phyloP scores from a whole-genome alignment of 441 rosid species.

The Populus tomentosa region DNA sequence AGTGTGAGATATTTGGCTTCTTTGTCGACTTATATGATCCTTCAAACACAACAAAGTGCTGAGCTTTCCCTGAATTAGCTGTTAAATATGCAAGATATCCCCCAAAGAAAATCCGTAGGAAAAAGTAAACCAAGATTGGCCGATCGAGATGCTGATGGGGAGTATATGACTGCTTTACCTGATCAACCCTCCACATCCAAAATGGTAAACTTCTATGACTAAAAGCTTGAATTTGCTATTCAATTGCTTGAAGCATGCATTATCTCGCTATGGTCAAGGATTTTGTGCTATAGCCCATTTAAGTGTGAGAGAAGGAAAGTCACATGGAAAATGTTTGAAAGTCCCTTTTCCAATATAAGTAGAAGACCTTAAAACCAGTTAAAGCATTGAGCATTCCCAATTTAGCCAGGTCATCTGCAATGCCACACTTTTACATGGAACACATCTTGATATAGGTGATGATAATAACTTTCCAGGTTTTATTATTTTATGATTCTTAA shows the following conservation, averaged over 20 bases:
- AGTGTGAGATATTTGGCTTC: slow-evolving; percentile 62
- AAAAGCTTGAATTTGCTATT: slow-evolving; percentile 6
- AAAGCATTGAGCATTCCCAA: neutral
- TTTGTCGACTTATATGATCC: slow-evolving; percentile 57
- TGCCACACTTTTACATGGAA: neutral
- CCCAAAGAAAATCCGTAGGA: slow-evolving; percentile 15
- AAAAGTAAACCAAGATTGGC: slow-evolving; percentile 31
- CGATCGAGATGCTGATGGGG: slow-evolving; percentile 20
- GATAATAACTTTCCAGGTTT: too few species aligned
- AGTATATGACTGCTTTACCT: slow-evolving; percentile 13
- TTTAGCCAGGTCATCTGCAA: neutral
- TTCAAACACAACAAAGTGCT: slow-evolving; percentile 77
- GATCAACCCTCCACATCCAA: slow-evolving; percentile 31
- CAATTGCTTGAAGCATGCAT: neutral
- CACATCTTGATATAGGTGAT: too few species aligned
- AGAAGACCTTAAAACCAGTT: neutral
- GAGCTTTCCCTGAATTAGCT: slow-evolving; percentile 75
- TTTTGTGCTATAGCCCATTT: too few species aligned
- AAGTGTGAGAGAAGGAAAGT: neutral
- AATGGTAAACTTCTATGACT: slow-evolving; percentile 39
- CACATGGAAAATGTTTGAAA: neutral
- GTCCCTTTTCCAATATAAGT: neutral
- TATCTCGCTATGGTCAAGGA: too few species aligned
- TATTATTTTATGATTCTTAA: too few species aligned
- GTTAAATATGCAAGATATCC: slow-evolving; percentile 24